Conservation (phyloP, 371 early-diverging fungal genomes). For the Mucor mucedo region DNA sequence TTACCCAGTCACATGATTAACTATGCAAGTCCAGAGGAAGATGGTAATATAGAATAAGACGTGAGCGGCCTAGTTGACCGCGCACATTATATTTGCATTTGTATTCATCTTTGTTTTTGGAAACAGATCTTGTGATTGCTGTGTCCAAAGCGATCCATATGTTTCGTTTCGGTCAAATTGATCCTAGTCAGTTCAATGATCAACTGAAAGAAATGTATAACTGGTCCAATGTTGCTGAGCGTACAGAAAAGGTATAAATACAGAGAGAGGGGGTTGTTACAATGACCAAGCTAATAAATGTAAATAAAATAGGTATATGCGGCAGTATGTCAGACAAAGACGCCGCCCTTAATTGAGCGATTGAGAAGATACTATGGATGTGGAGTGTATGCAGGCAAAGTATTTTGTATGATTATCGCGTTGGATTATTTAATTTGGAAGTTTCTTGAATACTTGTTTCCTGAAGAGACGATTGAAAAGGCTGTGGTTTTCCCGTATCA, state of each 20-base stretch:
- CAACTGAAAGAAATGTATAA: slow-evolving; percentile 92
- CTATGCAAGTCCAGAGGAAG: slow-evolving; percentile 91
- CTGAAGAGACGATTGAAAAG: slow-evolving; percentile 71
- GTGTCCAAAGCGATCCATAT: slow-evolving; percentile 77
- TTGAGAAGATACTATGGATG: slow-evolving; percentile 86
- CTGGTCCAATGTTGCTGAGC: slow-evolving; percentile 93
- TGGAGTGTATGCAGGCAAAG: slow-evolving; percentile 91
- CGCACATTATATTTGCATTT: neutral
- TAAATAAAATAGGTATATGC: slow-evolving; percentile 48
- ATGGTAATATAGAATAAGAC: slow-evolving; percentile 59
- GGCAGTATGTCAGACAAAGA: slow-evolving; percentile 64
- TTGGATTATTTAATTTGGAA: slow-evolving; percentile 83
- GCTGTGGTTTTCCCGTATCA: slow-evolving; percentile 71
- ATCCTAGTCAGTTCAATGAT: slow-evolving; percentile 79
- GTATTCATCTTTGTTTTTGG: neutral
- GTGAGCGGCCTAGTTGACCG: no score
- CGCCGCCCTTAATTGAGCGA: slow-evolving; percentile 83
- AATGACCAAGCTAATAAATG: no score
- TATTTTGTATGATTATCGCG: slow-evolving; percentile 89
- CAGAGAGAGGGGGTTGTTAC: no score
- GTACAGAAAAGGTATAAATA: slow-evolving; percentile 72
- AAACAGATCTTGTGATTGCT: slow-evolving; percentile 74
- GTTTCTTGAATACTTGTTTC: slow-evolving; percentile 86
- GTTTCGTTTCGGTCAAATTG: slow-evolving; percentile 69
- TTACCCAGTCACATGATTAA: slow-evolving; percentile 95